A percentile compares a stretch with the other conserved stretches of the same genome.
phyloP scores from a whole-genome alignment of 2,329 filamentous ascomycete species.

The Aspergillaceae sp. region DNA sequence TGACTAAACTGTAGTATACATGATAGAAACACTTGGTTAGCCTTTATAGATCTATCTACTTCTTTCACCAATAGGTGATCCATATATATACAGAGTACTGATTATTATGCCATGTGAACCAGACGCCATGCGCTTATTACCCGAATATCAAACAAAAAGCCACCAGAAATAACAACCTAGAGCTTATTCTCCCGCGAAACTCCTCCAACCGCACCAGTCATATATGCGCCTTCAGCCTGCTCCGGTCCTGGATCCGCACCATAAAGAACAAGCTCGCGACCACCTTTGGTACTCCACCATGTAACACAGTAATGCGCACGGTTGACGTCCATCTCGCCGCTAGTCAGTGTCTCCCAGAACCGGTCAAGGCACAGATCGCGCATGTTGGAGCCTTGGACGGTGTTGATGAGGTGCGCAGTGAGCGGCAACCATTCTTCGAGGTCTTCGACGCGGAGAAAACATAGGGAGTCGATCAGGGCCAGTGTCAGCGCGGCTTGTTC shows the following conservation, averaged over 20 bases:
- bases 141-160: neutral
- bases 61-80: neutral
- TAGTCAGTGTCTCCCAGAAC: conserved; percentile 70
- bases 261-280: conserved; percentile 48
- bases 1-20: conserved; percentile 13
- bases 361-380: conserved; percentile 58
- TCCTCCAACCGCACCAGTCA: conserved; percentile 47
- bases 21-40: neutral
- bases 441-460: conserved; percentile 59
- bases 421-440: conserved; percentile 75
- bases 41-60: too few relatives aligned
- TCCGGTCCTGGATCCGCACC: conserved; percentile 23
- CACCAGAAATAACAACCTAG: conserved; percentile 20
- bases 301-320: conserved; percentile 67
- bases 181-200: conserved; percentile 41
- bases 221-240: conserved; percentile 34
- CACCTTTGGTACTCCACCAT: conserved; percentile 71
- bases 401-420: conserved; percentile 58
- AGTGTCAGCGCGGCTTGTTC: conserved; percentile 71
- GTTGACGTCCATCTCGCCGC: conserved; percentile 82
- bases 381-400: conserved; percentile 54
- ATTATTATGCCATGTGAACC: neutral
- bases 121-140: conserved; percentile 7
- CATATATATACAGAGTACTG: neutral
- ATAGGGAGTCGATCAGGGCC: conserved; percentile 70